Evolutionary conservation across 164 flowering plant genomes (phyloP).

Genomic region (Brasenia schreberi): DNA sequence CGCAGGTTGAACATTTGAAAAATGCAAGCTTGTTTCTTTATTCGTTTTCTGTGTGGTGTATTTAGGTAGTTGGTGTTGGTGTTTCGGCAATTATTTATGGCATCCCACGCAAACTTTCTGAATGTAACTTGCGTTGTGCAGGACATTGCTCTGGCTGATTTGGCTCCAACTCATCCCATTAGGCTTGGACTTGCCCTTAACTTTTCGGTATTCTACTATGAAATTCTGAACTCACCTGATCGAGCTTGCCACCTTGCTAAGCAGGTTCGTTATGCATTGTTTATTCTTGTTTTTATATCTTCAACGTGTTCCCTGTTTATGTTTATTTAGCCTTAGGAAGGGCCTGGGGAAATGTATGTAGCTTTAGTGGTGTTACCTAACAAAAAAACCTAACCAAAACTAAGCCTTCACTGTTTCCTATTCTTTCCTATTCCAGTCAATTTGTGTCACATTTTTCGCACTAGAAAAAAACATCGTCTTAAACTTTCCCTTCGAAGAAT

Average conservation of each 20-base stretch:
- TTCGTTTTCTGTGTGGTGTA: background rate
- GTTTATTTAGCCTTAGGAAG: no score
- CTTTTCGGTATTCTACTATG: conserved; percentile 11
- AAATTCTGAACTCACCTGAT: conserved; percentile 10
- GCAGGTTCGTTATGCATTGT: conserved; percentile 5
- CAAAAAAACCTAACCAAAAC: no score
- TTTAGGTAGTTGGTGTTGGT: background rate
- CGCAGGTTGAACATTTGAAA: conserved; percentile 1
- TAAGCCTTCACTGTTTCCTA: no score
- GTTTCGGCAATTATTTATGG: background rate
- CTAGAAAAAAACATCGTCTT: no score
- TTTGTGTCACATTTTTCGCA: no score
- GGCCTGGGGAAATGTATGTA: no score
- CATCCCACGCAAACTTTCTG: background rate
- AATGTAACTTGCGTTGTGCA: background rate
- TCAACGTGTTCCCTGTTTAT: no score
- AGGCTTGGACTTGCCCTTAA: conserved; percentile 13
- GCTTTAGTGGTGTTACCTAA: no score
- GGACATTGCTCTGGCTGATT: conserved; percentile 10
- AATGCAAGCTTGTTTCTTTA: background rate
- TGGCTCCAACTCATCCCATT: conserved; percentile 11
- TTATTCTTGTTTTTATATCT: background rate
- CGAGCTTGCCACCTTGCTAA: conserved; percentile 11
- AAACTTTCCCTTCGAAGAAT: no score
- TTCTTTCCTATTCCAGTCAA: no score